Percentiles rank a stretch among this genome's conserved stretches.
These are phyloP conservation scores for Clonostachys solani DNA, from an alignment of 2,329 filamentous ascomycete species.

Conservation along the genomic window DNA sequence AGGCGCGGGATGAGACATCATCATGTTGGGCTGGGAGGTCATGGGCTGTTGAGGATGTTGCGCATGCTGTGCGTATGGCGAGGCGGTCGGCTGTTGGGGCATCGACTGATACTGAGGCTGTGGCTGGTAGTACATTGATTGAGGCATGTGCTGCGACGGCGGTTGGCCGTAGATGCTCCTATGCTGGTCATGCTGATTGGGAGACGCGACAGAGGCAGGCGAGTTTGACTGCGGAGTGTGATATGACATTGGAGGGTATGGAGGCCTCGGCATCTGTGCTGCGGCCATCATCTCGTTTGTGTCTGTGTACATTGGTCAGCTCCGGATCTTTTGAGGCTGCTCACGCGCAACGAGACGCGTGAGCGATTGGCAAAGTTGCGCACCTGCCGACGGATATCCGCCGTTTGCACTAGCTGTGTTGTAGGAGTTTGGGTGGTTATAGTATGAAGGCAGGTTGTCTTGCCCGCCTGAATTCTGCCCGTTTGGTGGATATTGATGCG, in stretches of 20 bases:
- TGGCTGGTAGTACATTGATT: slow-evolving; percentile 71
- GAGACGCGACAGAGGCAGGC: slow-evolving; percentile 86
- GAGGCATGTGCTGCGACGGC: slow-evolving; percentile 72
- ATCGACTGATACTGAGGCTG: slow-evolving; percentile 62
- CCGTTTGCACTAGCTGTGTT: slow-evolving; percentile 76
- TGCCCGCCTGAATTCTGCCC: slow-evolving; percentile 58
- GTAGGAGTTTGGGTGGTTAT: slow-evolving; percentile 77
- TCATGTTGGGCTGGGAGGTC: slow-evolving; percentile 61
- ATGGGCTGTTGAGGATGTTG: slow-evolving; percentile 49
- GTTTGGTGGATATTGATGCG: slow-evolving; percentile 65
- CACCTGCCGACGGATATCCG: slow-evolving; percentile 85
- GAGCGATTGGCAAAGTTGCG: slow-evolving; percentile 27
- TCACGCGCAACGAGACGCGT: not conserved
- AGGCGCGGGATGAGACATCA: slow-evolving; percentile 58
- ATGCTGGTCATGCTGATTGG: slow-evolving; percentile 85
- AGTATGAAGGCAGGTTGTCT: slow-evolving; percentile 69
- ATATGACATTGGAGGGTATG: slow-evolving; percentile 85
- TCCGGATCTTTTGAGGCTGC: slow-evolving; percentile 6
- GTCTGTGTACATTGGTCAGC: slow-evolving; percentile 29
- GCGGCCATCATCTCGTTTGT: slow-evolving; percentile 66
- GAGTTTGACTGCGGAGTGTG: slow-evolving; percentile 95
- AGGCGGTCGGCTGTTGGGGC: slow-evolving; percentile 55
- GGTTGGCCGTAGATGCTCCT: slow-evolving; percentile 81
- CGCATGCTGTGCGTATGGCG: slow-evolving; percentile 57
- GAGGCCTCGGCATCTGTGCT: slow-evolving; percentile 65